Evolutionary conservation across 2,329 filamentous ascomycete species (phyloP).

Genomic region (Zymoseptoria ardabiliae): DNA sequence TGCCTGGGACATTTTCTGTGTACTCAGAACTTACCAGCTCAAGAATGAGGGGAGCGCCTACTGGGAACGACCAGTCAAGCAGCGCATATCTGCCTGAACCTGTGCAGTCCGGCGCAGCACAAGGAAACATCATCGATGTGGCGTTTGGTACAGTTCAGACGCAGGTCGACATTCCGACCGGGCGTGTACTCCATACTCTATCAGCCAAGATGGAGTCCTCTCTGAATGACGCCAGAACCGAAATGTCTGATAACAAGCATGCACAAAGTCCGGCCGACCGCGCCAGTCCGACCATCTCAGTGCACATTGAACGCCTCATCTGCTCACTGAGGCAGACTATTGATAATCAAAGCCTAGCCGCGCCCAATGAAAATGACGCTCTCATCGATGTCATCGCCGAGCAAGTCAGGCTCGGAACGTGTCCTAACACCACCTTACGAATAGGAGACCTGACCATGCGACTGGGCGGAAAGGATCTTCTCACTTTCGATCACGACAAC

Average conservation of each 20-base stretch:
- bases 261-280: not conserved
- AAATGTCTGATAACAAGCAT: not conserved
- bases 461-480: conserved; percentile 20
- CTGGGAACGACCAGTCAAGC: conserved; percentile 15
- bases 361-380: not conserved
- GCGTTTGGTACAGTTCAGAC: conserved; percentile 10
- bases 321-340: not conserved
- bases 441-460: conserved; percentile 13
- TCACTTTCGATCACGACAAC: conserved; percentile 17
- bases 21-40: conserved; percentile 37
- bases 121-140: conserved; percentile 4
- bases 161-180: conserved; percentile 16
- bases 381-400: conserved; percentile 8
- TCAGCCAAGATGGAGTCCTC: not conserved
- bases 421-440: not conserved
- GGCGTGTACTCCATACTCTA: conserved; percentile 14
- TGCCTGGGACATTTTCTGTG: conserved; percentile 43
- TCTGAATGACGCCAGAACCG: not conserved
- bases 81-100: not conserved
- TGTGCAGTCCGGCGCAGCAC: not conserved
- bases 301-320: not conserved
- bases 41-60: conserved; percentile 13
- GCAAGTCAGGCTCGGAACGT: not conserved
- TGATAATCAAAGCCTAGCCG: not conserved
- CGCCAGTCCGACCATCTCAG: not conserved